Base-by-base conservation (phyloP, 2,329 filamentous ascomycete genomes). In the Trichoderma koningii region DNA sequence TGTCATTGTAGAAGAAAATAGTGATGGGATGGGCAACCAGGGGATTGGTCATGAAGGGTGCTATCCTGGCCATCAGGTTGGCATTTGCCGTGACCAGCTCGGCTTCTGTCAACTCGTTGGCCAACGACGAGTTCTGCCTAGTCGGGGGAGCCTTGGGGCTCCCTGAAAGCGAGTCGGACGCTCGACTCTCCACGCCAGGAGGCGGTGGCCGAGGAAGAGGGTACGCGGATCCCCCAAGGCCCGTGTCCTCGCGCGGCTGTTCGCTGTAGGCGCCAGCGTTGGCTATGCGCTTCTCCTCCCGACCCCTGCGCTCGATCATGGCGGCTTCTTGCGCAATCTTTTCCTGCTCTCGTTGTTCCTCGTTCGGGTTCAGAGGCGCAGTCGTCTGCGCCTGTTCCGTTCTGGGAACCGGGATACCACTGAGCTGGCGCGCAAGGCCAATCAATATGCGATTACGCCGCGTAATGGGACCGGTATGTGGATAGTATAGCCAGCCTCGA, bases 1-100 rank as follows among this genome's bases (percentile, higher is more conserved):
- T 79, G 15, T 96, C 87, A 71, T 98, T 95, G 78, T 96, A 99
- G 76, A 99, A 98, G 80, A 98, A 97, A 1, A 97, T 82, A 0
- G 93, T 97, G 61, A 99, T 89, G 0, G 93, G 89, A 21, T 88
- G 85, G 57, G 89, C 86, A 1, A 89, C 86, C 64, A 93, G 80
- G 0, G 95, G 92, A 47, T 89, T 93, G 1, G 92, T 92, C 79
- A 99, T 85, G 74, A 99, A 99, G 0, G 95, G 95, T 15, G 88
- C 89, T 50, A 99, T 83, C 61, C 95, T 85, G 60, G 91, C 88
- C 88, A 97, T 92, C 51, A 99, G 82, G 73, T 96, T 92, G 10
- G 88, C 85, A 75, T 99, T 97, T 1, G 94, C 93, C 23, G 89
- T 81, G 0, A 86, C 81, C 12, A 97, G 79, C 74, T 99, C 92